A percentile compares a stretch with the other conserved stretches of the same genome.
Evolutionary conservation across 1,139 yeast species (phyloP).

Genomic region (Suhomyces atakaporum): DNA sequence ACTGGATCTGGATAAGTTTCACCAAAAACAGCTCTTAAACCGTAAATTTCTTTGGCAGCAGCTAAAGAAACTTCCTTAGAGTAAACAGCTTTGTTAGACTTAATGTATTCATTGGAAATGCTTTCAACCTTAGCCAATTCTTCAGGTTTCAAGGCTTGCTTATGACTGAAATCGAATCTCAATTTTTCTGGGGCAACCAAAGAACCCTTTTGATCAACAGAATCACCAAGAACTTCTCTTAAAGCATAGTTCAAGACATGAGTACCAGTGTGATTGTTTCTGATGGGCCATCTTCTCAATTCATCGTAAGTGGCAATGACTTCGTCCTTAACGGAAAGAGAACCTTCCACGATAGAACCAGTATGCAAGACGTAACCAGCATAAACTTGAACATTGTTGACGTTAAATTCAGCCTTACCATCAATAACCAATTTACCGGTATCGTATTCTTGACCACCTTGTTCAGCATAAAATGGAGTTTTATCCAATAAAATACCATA

Average conservation of each 20-base stretch:
- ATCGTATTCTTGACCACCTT: slow-evolving; percentile 98
- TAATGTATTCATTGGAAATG: slow-evolving; percentile 71
- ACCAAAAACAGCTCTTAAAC: slow-evolving; percentile 97
- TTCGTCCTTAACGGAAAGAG: slow-evolving; percentile 61
- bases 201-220: slow-evolving; percentile 95
- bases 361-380: slow-evolving; percentile 97
- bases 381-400: slow-evolving; percentile 86
- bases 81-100: slow-evolving; percentile 69
- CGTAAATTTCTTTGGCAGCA: slow-evolving; percentile 70
- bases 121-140: slow-evolving; percentile 78
- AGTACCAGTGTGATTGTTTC: slow-evolving; percentile 98
- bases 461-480: slow-evolving; percentile 96
- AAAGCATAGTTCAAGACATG: slow-evolving; percentile 90
- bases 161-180: slow-evolving; percentile 94
- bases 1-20: slow-evolving; percentile 99
- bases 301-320: slow-evolving; percentile 90
- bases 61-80: slow-evolving; percentile 79
- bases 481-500: slow-evolving; percentile 81
- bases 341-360: slow-evolving; percentile 80
- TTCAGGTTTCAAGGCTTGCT: slow-evolving; percentile 68
- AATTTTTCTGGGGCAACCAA: slow-evolving; percentile 93
- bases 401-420: slow-evolving; percentile 83
- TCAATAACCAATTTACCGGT: slow-evolving; percentile 91
- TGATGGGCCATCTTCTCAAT: slow-evolving; percentile 92
- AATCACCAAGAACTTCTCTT: slow-evolving; percentile 81